phyloP scores from a whole-genome alignment of 768 basidiomycete species.

The Rhodosporidiobolus sp. region DNA sequence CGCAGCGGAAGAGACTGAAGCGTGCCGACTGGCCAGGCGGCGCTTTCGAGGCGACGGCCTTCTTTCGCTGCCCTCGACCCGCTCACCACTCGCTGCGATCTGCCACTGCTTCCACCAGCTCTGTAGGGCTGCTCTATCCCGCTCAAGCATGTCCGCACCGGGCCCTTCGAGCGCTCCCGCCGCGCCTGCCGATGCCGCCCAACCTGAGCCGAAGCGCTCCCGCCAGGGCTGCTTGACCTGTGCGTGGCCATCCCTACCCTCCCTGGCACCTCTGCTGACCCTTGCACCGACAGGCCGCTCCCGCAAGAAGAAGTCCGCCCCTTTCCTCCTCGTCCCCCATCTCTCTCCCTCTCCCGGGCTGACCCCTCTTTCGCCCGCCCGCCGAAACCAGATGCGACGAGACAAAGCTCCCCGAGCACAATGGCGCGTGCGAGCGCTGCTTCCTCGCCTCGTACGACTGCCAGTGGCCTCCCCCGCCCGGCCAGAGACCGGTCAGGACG shows the following conservation, averaged over 20 bases:
- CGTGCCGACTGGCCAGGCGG: too few relatives aligned
- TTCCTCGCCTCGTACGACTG: slow-evolving; percentile 14
- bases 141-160: too few relatives aligned
- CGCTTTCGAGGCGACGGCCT: too few relatives aligned
- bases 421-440: slow-evolving; percentile 18
- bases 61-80: too few relatives aligned
- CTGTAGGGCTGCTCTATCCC: too few relatives aligned
- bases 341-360: neutral
- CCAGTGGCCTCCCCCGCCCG: slow-evolving; percentile 6
- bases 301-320: neutral
- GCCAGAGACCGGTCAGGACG: neutral
- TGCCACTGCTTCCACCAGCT: too few relatives aligned
- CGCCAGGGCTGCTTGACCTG: slow-evolving; percentile 12
- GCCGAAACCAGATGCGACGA: slow-evolving; percentile 14
- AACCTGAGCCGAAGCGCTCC: neutral
- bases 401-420: neutral
- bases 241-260: neutral
- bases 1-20: too few relatives aligned
- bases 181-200: too few relatives aligned
- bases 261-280: neutral
- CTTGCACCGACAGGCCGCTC: neutral
- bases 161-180: too few relatives aligned
- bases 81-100: too few relatives aligned
- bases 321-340: neutral
- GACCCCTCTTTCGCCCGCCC: neutral